Evolutionary conservation across 768 basidiomycete species (phyloP).

Genomic region (Leucosporidium creatinivorum): DNA sequence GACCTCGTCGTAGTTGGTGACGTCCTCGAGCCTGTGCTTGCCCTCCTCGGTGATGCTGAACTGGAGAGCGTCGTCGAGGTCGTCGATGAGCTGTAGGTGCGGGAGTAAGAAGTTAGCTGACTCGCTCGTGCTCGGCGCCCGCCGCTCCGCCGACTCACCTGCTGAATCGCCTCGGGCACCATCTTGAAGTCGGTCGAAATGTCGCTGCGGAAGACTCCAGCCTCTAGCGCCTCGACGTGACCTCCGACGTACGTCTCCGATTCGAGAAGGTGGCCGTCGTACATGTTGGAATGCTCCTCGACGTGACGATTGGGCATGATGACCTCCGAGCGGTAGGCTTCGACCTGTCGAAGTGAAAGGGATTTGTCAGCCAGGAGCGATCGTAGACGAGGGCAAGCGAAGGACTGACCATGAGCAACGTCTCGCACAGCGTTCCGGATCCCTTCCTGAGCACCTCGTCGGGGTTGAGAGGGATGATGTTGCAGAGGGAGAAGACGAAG

Average conservation of each 20-base stretch:
- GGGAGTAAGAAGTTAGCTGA: not conserved
- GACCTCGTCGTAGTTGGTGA: conserved; percentile 93
- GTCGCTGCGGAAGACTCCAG: conserved; percentile 95
- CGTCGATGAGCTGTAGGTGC: conserved; percentile 74
- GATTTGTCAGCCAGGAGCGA: not conserved
- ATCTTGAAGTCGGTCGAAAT: conserved; percentile 93
- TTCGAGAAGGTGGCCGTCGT: conserved; percentile 89
- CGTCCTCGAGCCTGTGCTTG: conserved; percentile 64
- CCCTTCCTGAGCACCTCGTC: conserved; percentile 96
- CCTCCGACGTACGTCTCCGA: conserved; percentile 99
- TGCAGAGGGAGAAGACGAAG: conserved; percentile 97
- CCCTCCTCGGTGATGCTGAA: conserved; percentile 82
- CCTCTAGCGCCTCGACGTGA: conserved; percentile 96
- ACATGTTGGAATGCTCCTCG: conserved; percentile 82
- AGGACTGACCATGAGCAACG: conserved; percentile 78
- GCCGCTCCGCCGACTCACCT: conserved; percentile 40
- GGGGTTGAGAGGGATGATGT: conserved; percentile 93
- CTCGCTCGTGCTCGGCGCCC: no score
- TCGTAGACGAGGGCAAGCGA: not conserved
- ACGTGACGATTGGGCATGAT: conserved; percentile 99
- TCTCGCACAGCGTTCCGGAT: conserved; percentile 93
- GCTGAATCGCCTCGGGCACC: conserved; percentile 72
- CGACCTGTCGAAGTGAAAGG: conserved; percentile 55
- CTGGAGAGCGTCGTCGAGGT: conserved; percentile 81
- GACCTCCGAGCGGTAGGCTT: conserved; percentile 81